Base-by-base conservation (phyloP, 2,329 filamentous ascomycete genomes). In the Alternaria sp. region DNA sequence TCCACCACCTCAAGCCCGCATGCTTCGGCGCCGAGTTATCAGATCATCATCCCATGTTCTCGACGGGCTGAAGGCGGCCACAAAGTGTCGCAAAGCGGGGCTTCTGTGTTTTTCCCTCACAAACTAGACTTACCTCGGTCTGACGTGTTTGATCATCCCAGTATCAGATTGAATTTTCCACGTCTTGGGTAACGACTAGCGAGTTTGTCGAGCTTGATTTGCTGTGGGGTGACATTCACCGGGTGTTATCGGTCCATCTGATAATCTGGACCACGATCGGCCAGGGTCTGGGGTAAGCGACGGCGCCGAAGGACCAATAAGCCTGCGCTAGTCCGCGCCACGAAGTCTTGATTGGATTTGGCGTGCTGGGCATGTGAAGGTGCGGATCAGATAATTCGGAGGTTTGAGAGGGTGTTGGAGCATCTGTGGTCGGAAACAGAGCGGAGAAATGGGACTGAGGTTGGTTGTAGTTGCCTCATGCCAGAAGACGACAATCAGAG, bases 231-330 rank as follows among this genome's bases (percentile, higher is more conserved):
- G 58, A 51, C 62, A 58, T 43, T 59, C 50, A 50, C 28, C 56
- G 44, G 58, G 25, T 60, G 18, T 67, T 68, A 75, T 74, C 72
- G 68, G 69, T 30, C 71, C 68, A 75, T 75, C 71, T 73, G 72
- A 73, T 75, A 73, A 74, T 74, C 72, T 71, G 68, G 72, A 65
- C 67, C 67, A 20, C 44, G 49, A 62, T 64, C 62, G 69, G 58
- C 63, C 46, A 51, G 18, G 58, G 55, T 43, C 18, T 46, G 57
- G 65, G 66, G 58, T 67, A 68, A 66, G 68, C 70, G 63, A 68
- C 21, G 59, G 62, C 59, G 56, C 56, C 55, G 64, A 51, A 51
- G 49, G 41, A 61, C 46, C 41, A 64, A 58, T 54, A 70, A 71
- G 62, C 55, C 10, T 43, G 55, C 55, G 25, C 64, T 75, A 71